These are phyloP conservation scores for Cladosporium sp. DNA, from an alignment of 2,329 filamentous ascomycete species.

Conservation along the genomic window DNA sequence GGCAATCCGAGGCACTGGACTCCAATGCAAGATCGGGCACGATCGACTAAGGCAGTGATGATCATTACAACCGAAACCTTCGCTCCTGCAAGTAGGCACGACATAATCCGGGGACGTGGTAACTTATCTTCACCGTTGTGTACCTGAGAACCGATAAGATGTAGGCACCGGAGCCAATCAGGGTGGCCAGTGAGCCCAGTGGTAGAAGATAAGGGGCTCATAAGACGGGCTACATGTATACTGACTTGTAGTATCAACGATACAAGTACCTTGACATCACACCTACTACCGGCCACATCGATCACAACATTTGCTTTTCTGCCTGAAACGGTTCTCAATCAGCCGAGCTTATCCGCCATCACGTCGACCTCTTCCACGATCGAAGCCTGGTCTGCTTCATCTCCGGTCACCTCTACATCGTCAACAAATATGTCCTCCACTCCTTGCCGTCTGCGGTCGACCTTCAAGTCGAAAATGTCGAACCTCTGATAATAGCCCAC, in stretches of 20 bases:
- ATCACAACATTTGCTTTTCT: not conserved
- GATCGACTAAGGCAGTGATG: conserved; percentile 1
- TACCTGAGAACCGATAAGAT: not conserved
- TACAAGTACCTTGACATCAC: no score
- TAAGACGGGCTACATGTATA: no score
- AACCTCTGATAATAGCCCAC: conserved; percentile 54
- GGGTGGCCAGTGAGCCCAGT: not conserved
- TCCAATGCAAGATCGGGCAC: not conserved
- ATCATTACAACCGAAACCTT: not conserved
- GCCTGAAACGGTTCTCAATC: not conserved
- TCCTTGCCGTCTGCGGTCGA: conserved; percentile 38
- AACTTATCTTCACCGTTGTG: not conserved
- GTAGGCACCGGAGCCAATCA: not conserved
- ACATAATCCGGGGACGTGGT: not conserved
- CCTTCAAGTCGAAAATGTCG: conserved; percentile 51
- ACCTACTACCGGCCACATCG: not conserved
- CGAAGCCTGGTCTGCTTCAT: not conserved
- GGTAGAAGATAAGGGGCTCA: no score
- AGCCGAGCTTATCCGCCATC: not conserved
- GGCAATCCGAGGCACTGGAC: not conserved
- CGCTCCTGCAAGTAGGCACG: not conserved
- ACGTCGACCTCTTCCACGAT: not conserved
- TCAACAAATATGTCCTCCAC: not conserved
- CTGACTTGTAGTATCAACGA: no score
- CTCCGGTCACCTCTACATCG: not conserved